These are phyloP conservation scores for Curvularia lunata DNA, from an alignment of 2,329 filamentous ascomycete genomes.

Conservation along the genomic window DNA sequence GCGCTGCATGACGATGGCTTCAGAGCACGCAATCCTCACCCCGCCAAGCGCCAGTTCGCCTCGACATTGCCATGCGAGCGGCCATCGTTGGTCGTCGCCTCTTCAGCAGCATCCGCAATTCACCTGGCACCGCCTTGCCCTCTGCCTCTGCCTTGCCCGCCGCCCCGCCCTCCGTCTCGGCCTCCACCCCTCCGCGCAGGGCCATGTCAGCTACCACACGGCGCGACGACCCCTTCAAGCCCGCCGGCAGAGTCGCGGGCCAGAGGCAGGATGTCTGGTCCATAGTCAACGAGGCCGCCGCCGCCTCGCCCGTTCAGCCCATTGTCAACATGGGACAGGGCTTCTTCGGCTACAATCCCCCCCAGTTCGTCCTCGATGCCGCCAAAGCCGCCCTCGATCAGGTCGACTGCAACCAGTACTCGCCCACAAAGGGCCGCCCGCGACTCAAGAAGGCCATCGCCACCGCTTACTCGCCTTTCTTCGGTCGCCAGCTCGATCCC, in stretches of 20 bases:
- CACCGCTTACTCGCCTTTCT: constrained; percentile 88
- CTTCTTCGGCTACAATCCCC: constrained; percentile 94
- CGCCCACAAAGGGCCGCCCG: constrained; percentile 90
- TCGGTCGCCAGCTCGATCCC: constrained; percentile 80
- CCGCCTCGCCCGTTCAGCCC: constrained; percentile 67
- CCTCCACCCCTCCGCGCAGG: constrained; percentile 22
- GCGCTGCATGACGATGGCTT: constrained; percentile 35
- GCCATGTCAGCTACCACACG: constrained; percentile 47
- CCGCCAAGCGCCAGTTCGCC: not conserved
- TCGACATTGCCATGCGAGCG: constrained; percentile 23
- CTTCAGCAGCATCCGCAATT: constrained; percentile 5
- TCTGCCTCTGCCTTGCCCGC: constrained; percentile 5
- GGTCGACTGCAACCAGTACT: constrained; percentile 99
- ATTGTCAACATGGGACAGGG: constrained; percentile 75
- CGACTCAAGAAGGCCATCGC: constrained; percentile 91
- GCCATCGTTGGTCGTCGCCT: constrained; percentile 14
- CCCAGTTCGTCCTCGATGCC: constrained; percentile 86
- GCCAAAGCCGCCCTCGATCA: constrained; percentile 87
- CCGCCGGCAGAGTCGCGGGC: constrained; percentile 60
- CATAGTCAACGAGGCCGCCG: constrained; percentile 71
- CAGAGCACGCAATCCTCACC: constrained; percentile 39
- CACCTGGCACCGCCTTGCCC: not conserved
- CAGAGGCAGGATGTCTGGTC: constrained; percentile 67
- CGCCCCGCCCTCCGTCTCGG: not conserved
- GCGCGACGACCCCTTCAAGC: constrained; percentile 56